phyloP scores from a whole-genome alignment of 441 rosid genomes.

The Populus tomentosa region DNA sequence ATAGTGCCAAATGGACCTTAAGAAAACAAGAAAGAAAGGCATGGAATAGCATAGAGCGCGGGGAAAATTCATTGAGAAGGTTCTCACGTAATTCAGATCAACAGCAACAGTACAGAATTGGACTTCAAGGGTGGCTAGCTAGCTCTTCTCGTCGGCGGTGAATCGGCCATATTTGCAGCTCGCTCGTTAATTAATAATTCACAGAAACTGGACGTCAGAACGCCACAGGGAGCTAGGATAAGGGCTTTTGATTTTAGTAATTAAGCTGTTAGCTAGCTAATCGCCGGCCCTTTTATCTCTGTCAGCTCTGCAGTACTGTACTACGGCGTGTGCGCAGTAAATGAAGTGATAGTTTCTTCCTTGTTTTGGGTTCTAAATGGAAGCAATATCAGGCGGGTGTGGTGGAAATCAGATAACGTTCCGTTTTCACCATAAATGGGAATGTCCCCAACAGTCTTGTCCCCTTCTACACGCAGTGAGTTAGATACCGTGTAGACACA shows the following conservation, averaged over 20 bases:
- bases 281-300: not conserved
- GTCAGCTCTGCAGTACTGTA: not conserved
- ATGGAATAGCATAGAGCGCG: not conserved
- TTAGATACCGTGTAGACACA: not conserved
- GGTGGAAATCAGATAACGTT: too few relatives aligned
- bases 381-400: too few relatives aligned
- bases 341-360: not conserved
- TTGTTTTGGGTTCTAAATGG: not conserved
- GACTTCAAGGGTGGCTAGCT: not conserved
- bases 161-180: not conserved
- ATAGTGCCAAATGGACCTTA: not conserved
- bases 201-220: not conserved
- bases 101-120: not conserved
- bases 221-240: not conserved
- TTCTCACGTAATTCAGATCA: not conserved
- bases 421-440: too few relatives aligned
- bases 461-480: not conserved
- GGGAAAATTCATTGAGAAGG: not conserved
- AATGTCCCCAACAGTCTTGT: not conserved
- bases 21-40: too few relatives aligned
- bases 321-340: not conserved
- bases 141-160: not conserved
- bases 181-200: not conserved
- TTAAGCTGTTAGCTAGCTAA: too few relatives aligned
- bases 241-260: not conserved